Evolutionary conservation across 176 grass and related monocot genomes (phyloP), one percentile per base, ranked within the genome.

Genomic region (Melocanna baccifera): DNA sequence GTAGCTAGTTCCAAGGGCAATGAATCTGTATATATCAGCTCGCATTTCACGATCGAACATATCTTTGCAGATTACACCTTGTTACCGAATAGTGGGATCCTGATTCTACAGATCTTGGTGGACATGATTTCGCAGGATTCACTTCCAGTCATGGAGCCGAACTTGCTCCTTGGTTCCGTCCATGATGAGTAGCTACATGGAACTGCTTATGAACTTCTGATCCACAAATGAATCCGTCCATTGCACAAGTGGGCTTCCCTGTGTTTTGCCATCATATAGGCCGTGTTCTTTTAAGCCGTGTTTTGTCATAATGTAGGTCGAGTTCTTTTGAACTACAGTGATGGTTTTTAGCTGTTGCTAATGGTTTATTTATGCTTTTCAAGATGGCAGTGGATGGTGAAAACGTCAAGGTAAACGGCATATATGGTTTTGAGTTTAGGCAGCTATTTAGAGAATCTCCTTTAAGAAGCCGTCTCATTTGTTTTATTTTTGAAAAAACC

Each of bases 51-150:
- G 55, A 1, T 78, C 87, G 25, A 1, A 10, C 16, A 16, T 32
- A 53, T 62, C 41, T 83, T 63, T 71, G 73, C 67, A 61, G 68
- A 64, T 78, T 42, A 15, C 62, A 51, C 14, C 20, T 65, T 16
- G 42, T 64, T 71, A 18, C 64, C 26, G 32, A 50, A 47, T 61
- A 48, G 36, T 47, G 36, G 66, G 37, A 66, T 84, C 19, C 20
- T 26, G 79, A 77, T 79, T 39, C 30, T 20, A 57, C 16, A 1
- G 28, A 66, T 84, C 40, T 26, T 3, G 73, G 51, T 14, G 75
- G 75, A 78, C 76, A 62, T 45, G 57, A 18, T 28, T 18, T 78
- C 16, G 45, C 83, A 68, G 62, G 62, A 68, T 56, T 34, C 46
- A 55, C 45, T 75, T 37, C 9, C 59, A 75, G 59, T 18, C 20